Evolutionary conservation across 768 basidiomycete species (phyloP), one percentile per base, ranked within the genome.

Genomic region (Suillus subaureus): DNA sequence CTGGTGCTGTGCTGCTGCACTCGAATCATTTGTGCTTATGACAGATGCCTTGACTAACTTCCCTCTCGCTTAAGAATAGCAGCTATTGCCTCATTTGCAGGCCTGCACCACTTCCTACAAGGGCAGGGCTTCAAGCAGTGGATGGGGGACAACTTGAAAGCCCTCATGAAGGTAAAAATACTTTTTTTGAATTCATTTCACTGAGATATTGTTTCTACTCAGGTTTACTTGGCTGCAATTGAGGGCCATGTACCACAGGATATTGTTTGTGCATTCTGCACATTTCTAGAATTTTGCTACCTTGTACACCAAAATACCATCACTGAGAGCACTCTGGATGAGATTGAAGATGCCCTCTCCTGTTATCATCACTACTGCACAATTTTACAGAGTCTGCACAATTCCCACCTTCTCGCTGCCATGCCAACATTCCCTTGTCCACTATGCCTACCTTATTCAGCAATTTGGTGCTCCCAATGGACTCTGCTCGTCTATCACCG

Each of bases 101-200:
- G 70, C 8, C 40, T 77, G 16, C 35, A 64, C 2, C 4, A 4
- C 31, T 77, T 77, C 62, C 71, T 71, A 15, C 62, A 74, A 49
- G 75, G 76, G 1, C 70, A 65, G 0, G 43, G 67, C 12, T 79
- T 78, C 65, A 70, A 75, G 31, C 77, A 79, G 51, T 80, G 79
- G 78, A 80, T 76, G 8, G 77, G 79, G 0, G 72, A 80, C 61
- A 75, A 81, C 61, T 66, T 7, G 0, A 66, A 66, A 43, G 65
- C 35, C 3, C 49, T 66, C 3, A 66, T 66, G 61, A 62, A 66
- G 51, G 64, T 64, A 31, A 31, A 31, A 2, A 2, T 31, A 2
- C 31, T 4, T 31, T 2, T 31, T 31, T 31, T 4, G 4, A 31
- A 31, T 31, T 4, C 2, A 31, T 31, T 31, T 31, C 31, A 31